Base-by-base conservation (phyloP, 108 stramenopile genomes). In the Parmales sp. region DNA sequence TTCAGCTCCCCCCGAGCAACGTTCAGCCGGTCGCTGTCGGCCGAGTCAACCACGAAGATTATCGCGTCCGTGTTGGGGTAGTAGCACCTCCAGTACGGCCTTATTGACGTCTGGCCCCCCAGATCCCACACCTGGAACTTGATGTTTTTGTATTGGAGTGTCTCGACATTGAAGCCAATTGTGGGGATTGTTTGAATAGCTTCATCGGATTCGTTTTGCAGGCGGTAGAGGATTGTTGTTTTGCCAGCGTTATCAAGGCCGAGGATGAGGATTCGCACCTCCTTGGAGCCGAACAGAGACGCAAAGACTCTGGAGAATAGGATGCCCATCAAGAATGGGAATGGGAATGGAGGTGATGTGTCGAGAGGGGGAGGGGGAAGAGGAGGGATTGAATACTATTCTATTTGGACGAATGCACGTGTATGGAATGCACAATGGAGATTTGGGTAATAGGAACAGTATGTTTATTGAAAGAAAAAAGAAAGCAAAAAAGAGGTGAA, bases 51-150 rank as follows among this genome's bases (percentile, higher is more conserved):
- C 5, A 98, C 96, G 77, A 98, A 99, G 67, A 99, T 96, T 65
- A 99, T 96, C 38, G 96, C 98, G 79, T 99, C 97, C 9, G 98
- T 99, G 80, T 99, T 98, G 43, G 96, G 97, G 70, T 98, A 99
- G 71, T 98, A 99, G 84, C 93, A 94, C 72, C 98, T 66, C 98
- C 98, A 99, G 75, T 98, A 99, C 5, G 98, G 98, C 54, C 98
- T 93, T 72, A 99, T 99, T 54, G 86, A 90, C 2, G 96, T 98
- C 83, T 99, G 97, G 16, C 98, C 98, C 29, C 96, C 98, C 38
- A 99, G 77, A 73, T 99, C 98, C 98, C 98, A 99, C 29, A 99
- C 98, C 90, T 95, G 98, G 78, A 99, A 99, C 88, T 97, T 83
- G 72, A 99, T 99, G 80, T 99, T 99, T 66, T 98, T 98, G 80